Evolutionary conservation across 2,329 filamentous ascomycete species (phyloP).

Genomic region (Phialemonium atrogriseum): DNA sequence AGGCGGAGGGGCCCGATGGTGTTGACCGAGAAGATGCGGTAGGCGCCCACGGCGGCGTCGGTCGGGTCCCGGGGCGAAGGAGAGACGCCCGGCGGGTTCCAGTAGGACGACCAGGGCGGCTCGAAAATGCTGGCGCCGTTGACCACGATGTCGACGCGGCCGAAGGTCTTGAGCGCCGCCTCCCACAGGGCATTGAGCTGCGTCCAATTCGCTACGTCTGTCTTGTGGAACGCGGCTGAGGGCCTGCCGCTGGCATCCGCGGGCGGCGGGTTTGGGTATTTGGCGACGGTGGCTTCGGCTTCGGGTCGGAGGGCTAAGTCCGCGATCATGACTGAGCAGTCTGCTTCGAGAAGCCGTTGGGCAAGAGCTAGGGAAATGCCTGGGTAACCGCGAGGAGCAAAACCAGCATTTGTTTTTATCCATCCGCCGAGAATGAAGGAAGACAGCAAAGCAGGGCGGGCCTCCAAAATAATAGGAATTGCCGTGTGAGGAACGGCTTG

Average conservation of each 20-base stretch:
- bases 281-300: conserved; percentile 21
- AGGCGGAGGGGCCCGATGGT: conserved; percentile 17
- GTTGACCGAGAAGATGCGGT: conserved; percentile 19
- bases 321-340: conserved; percentile 28
- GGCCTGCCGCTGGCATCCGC: conserved; percentile 14
- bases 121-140: conserved; percentile 17
- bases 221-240: conserved; percentile 24
- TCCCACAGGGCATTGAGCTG: conserved; percentile 18
- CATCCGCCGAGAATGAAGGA: too few relatives aligned
- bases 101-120: conserved; percentile 17
- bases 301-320: conserved; percentile 26
- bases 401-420: too few relatives aligned
- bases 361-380: conserved; percentile 29
- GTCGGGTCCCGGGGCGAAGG: conserved; percentile 11
- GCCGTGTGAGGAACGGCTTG: too few relatives aligned
- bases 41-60: conserved; percentile 13
- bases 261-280: conserved; percentile 18
- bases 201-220: conserved; percentile 27
- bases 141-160: conserved; percentile 10
- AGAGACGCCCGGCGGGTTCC: conserved; percentile 16
- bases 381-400: too few relatives aligned
- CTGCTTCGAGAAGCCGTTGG: conserved; percentile 21
- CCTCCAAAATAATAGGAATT: neutral
- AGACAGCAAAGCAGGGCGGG: too few relatives aligned
- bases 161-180: conserved; percentile 7